A percentile compares a stretch with the other conserved stretches of the same genome.
These are phyloP conservation scores for Rosellinia necatrix DNA, from an alignment of 2,329 filamentous ascomycete species.

Conservation along the genomic window DNA sequence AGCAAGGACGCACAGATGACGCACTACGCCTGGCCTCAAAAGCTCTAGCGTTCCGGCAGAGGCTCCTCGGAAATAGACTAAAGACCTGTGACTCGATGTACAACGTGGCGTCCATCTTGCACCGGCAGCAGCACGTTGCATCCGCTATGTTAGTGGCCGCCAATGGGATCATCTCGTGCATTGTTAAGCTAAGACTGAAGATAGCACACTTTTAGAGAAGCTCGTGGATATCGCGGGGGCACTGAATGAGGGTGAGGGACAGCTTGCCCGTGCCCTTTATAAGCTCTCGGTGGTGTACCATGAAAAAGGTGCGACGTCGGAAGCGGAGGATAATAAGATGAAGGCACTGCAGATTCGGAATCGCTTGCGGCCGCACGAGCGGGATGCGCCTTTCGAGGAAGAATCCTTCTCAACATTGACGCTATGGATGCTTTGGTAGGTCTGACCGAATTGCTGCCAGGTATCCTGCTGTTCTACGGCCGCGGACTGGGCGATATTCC, in stretches of 20 bases:
- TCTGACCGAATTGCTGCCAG: too few relatives aligned
- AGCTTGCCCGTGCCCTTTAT: conserved; percentile 33
- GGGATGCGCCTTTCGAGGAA: conserved; percentile 29
- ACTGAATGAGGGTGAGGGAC: conserved; percentile 33
- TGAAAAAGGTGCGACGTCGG: neutral
- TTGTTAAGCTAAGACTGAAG: neutral
- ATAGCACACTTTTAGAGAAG: conserved; percentile 31
- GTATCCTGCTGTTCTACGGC: too few relatives aligned
- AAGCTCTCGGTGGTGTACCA: conserved; percentile 29
- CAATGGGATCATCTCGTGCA: neutral
- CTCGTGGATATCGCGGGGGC: conserved; percentile 32
- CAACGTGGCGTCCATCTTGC: conserved; percentile 32
- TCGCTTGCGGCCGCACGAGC: conserved; percentile 22
- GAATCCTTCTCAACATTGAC: conserved; percentile 29
- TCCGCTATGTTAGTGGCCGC: conserved; percentile 33
- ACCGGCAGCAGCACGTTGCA: conserved; percentile 20
- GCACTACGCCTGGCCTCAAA: conserved; percentile 33
- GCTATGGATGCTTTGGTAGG: conserved; percentile 33
- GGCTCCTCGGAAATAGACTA: conserved; percentile 32
- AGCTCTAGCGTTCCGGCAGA: conserved; percentile 33
- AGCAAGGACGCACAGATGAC: conserved; percentile 29
- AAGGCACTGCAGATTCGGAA: conserved; percentile 25
- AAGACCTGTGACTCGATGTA: conserved; percentile 35
- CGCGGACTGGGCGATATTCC: too few relatives aligned
- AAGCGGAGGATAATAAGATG: conserved; percentile 2